Percentiles rank a stretch among this genome's conserved stretches.
Evolutionary conservation across 176 grass and related monocot species (phyloP).

Genomic region (Alopecurus myosuroides): DNA sequence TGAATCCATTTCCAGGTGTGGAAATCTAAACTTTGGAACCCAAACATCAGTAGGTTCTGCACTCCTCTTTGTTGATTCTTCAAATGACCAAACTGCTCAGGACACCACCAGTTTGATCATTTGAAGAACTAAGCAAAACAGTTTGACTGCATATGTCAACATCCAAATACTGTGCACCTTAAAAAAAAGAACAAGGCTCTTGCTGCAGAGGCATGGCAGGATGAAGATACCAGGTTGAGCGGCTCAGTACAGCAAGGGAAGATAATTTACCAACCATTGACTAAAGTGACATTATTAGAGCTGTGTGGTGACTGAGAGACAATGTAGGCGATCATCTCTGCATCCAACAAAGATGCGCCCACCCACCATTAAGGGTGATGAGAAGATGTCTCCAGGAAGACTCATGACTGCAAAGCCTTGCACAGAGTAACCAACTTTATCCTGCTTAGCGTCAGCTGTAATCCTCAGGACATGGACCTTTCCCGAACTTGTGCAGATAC

Average conservation of each 20-base stretch:
- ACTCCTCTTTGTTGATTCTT: neutral
- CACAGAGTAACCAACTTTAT: constrained; percentile 22
- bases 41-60: neutral
- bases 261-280: neutral
- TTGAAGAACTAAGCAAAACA: neutral
- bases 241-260: neutral
- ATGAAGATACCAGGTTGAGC: neutral
- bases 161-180: neutral
- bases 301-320: constrained; percentile 38
- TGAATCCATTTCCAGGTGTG: neutral
- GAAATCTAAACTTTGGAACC: neutral
- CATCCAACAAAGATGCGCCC: constrained; percentile 88
- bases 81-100: neutral
- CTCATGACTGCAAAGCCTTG: constrained; percentile 44
- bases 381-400: constrained; percentile 77
- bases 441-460: constrained; percentile 25
- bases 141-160: neutral
- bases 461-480: constrained; percentile 71
- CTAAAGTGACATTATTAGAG: neutral
- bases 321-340: constrained; percentile 76
- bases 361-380: constrained; percentile 80
- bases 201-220: neutral
- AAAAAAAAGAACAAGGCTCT: neutral
- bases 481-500: constrained; percentile 82
- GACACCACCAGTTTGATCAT: no score